Conservation (phyloP, 129 eudicot species). For the Smallanthus sonchifolius region DNA sequence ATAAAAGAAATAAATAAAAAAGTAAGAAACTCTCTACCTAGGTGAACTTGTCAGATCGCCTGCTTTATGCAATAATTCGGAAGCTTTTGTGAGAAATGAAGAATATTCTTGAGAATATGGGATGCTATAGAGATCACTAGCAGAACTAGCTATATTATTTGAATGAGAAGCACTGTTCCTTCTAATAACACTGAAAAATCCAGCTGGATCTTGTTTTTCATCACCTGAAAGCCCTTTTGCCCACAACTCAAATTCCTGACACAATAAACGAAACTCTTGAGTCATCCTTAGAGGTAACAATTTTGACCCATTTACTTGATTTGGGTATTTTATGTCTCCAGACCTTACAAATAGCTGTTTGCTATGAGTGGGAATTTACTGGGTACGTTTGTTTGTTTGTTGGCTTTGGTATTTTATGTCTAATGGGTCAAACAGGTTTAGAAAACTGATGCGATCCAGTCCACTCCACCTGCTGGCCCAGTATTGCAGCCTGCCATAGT, state of each 20-base stretch:
- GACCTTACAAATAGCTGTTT: too few relatives aligned
- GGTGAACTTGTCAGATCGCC: constrained; percentile 70
- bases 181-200: constrained; percentile 75
- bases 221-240: constrained; percentile 57
- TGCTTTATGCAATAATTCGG: constrained; percentile 71
- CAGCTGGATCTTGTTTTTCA: constrained; percentile 55
- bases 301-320: background rate
- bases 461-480: too few relatives aligned
- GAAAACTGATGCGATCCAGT: too few relatives aligned
- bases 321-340: too few relatives aligned
- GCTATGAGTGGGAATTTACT: too few relatives aligned
- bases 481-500: too few relatives aligned
- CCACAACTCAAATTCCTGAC: constrained; percentile 88
- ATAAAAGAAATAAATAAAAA: background rate
- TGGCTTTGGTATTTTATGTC: constrained; percentile 5
- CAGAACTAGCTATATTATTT: constrained; percentile 10
- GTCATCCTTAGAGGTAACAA: constrained; percentile 14
- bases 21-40: constrained; percentile 43
- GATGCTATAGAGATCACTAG: constrained; percentile 59
- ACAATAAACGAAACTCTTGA: constrained; percentile 11
- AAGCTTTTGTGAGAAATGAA: constrained; percentile 51
- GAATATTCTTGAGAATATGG: constrained; percentile 73
- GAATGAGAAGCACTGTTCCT: constrained; percentile 51
- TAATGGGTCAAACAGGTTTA: background rate
- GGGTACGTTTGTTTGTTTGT: too few relatives aligned